These are phyloP conservation scores for Aspergillus quadricinctus DNA, from an alignment of 2,329 filamentous ascomycete genomes.

Conservation along the genomic window DNA sequence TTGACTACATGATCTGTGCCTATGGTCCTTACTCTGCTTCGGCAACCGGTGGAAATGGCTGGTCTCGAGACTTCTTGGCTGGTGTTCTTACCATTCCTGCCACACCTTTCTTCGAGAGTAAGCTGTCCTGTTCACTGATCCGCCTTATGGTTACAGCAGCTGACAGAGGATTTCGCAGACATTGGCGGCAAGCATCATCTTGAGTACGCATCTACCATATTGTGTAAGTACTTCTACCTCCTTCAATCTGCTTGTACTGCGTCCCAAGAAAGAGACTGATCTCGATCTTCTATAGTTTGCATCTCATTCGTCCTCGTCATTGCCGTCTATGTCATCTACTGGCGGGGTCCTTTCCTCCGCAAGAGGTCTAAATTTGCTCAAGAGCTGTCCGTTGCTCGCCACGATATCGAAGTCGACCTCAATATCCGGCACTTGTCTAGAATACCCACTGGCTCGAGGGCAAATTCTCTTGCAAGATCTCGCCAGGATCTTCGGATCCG, in stretches of 20 bases:
- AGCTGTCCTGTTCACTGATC: conserved; percentile 13
- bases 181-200: conserved; percentile 54
- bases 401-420: conserved; percentile 23
- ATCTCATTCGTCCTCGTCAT: conserved; percentile 59
- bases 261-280: background rate
- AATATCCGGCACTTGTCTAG: conserved; percentile 30
- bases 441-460: conserved; percentile 31
- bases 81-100: conserved; percentile 60
- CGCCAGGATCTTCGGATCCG: conserved; percentile 36
- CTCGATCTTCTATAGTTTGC: conserved; percentile 33
- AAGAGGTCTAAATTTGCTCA: conserved; percentile 62
- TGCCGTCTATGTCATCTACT: conserved; percentile 65
- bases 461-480: conserved; percentile 36
- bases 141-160: background rate
- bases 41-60: conserved; percentile 64
- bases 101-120: conserved; percentile 46
- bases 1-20: conserved; percentile 65
- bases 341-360: conserved; percentile 57
- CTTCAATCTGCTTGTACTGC: background rate
- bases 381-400: conserved; percentile 48
- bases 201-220: conserved; percentile 60
- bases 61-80: conserved; percentile 61
- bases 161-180: conserved; percentile 30
- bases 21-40: conserved; percentile 64
- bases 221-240: conserved; percentile 38